phyloP scores from a whole-genome alignment of 495 filamentous ascomycete species.

The Trichoderma erinaceum region DNA sequence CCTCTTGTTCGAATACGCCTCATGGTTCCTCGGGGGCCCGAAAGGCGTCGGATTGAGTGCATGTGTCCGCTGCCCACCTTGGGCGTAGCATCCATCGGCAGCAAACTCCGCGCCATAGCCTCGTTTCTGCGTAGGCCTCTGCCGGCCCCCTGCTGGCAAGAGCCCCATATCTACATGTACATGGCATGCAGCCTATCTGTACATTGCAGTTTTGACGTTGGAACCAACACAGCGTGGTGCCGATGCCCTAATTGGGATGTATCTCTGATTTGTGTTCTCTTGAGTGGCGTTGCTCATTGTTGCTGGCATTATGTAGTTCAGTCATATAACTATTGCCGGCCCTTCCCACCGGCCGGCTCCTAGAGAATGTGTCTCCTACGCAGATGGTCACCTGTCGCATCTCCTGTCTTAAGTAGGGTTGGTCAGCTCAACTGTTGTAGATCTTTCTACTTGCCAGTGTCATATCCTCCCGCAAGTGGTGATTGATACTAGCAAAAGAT shows the following conservation, averaged over 20 bases:
- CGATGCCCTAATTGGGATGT: background rate
- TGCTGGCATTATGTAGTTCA: background rate
- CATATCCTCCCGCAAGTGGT: background rate
- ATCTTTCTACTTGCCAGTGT: background rate
- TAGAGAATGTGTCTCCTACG: background rate
- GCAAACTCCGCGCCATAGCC: background rate
- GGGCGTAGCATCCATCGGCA: background rate
- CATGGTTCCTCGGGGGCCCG: background rate
- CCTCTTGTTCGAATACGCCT: background rate
- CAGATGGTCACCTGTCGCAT: background rate
- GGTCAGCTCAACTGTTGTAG: constrained; percentile 2
- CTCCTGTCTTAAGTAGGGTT: background rate
- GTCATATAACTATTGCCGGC: constrained; percentile 2
- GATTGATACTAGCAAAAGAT: background rate
- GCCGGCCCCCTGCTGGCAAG: background rate
- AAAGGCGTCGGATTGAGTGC: background rate
- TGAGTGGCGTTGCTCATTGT: background rate
- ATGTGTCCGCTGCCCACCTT: constrained; percentile 1
- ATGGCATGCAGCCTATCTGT: background rate
- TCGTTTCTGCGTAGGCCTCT: background rate
- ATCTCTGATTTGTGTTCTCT: background rate
- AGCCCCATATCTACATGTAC: background rate
- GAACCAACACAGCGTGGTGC: background rate
- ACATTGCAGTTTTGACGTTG: background rate
- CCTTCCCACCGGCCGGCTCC: background rate